Evolutionary conservation across 2,329 filamentous ascomycete genomes (phyloP), one percentile per base, ranked within the genome.

Genomic region (Fusarium papillatum): DNA sequence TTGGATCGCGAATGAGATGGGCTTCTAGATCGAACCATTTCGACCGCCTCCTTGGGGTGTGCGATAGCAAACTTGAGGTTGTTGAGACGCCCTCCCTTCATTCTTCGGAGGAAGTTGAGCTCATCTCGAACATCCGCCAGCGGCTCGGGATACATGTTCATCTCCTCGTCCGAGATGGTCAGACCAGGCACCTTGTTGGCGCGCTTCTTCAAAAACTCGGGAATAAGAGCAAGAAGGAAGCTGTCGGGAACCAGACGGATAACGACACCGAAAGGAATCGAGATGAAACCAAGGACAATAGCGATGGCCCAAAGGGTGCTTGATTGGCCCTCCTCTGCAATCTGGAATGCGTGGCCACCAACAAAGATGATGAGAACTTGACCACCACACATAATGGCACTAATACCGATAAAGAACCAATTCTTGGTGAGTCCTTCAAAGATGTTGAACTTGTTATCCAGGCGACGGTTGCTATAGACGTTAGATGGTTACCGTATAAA

Each of bases 401-500:
- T 95, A 84, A 98, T 98, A 46, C 86, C 90, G 43, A 97, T 90
- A 86, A 98, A 98, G 88, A 97, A 98, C 86, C 90, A 94, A 83
- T 98, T 98, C 82, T 91, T 91, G 31, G 89, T 89, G 70, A 98
- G 90, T 66, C 95, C 95, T 82, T 98, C 96, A 72, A 98, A 96
- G 74, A 98, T 95, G 85, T 98, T 98, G 88, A 98, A 96, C 67
- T 92, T 91, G 85, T 98, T 98, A 84, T 98, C 96, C 66, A 98
- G 89, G 16, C 96, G 95, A 70, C 96, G 95, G 86, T 98, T 98
- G 87, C 91, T 93, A 72, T 7, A 46, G 11, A 41, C 61, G 79
- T 80, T 75, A 76, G 73, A 38, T 67, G 22, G 26, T 38, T 46
- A 14, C 13, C 24, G 1, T 29, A 7, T 11, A 31, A 19, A 13